Base-by-base conservation (phyloP, 768 basidiomycete species). In the Lactarius quietus region DNA sequence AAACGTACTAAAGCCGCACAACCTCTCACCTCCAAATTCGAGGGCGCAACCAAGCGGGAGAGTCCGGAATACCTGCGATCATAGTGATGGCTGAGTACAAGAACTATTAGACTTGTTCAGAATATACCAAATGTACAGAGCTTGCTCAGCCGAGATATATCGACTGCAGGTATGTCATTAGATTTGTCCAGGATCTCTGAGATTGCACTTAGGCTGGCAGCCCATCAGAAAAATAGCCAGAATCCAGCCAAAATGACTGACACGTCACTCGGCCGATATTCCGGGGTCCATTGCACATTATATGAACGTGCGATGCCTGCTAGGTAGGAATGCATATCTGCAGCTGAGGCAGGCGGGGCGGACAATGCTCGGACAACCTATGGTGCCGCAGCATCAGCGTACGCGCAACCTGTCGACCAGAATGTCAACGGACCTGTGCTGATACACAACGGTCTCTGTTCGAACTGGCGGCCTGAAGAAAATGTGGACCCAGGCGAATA, bases 41-140 rank as follows among this genome's bases (percentile, higher is more conserved):
- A 33, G 90, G 88, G 48, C 90, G 82, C 68, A 92, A 78, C 88
- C 89, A 92, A 6, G 81, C 76, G 51, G 90, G 90, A 70, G 88
- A 81, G 69, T 89, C 84, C 57, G 90, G 88, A 54, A 92, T 82
- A 64, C 90, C 90, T 92, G n/a, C n/a, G n/a, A n/a, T n/a, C n/a
- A n/a, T n/a, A 66, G 35, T 20, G 48, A 62, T 48, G 41, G 53
- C 58, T 63, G 38, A 41, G 36, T 33, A 23, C 35, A 14, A 59
- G 68, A 35, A 52, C 53, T 33, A 33, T 65, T 65, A 58, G 66
- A 48, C 29, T 52, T 51, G 26, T n/a, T 43, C 20, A 7, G 38
- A n/a, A 71, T 80, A 51, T 77, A 90, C 90, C 90, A 68, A 80
- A 82, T 33, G 80, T 74, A 72, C 88, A 89, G 36, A 90, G 73